These are phyloP conservation scores for Citeromyces nyonsensis DNA, from an alignment of 805 yeast species.

Conservation along the genomic window DNA sequence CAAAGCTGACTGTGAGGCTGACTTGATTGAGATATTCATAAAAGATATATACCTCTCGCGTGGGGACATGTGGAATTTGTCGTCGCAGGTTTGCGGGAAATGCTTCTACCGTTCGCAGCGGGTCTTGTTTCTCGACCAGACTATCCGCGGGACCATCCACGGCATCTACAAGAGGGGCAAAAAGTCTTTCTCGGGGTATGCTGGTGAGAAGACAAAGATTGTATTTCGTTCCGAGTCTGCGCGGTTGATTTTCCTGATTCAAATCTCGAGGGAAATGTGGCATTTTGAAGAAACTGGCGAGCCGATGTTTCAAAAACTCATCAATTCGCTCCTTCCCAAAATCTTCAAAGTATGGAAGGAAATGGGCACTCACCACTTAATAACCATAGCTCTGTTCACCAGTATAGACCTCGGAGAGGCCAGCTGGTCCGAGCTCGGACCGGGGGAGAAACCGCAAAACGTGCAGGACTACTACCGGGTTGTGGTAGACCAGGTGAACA, in stretches of 20 bases:
- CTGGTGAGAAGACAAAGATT: constrained; percentile 61
- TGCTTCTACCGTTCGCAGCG: constrained; percentile 60
- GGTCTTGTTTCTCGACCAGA: constrained; percentile 38
- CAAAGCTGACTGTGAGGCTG: constrained; percentile 45
- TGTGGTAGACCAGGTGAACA: constrained; percentile 88
- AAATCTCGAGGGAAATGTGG: constrained; percentile 94
- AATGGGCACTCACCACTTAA: constrained; percentile 76
- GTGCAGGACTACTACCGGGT: constrained; percentile 77
- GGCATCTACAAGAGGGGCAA: constrained; percentile 53
- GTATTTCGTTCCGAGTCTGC: constrained; percentile 90
- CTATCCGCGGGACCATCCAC: constrained; percentile 49
- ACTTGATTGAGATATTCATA: constrained; percentile 66
- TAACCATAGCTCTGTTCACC: constrained; percentile 80
- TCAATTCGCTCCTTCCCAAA: constrained; percentile 83
- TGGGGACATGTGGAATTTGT: constrained; percentile 86
- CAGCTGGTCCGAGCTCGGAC: constrained; percentile 39
- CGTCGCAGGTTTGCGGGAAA: constrained; percentile 39
- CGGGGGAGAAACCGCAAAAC: constrained; percentile 56
- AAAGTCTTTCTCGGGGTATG: constrained; percentile 58
- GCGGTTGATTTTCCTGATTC: constrained; percentile 66
- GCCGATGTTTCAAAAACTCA: constrained; percentile 80
- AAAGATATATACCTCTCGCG: constrained; percentile 72
- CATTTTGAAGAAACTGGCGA: constrained; percentile 95
- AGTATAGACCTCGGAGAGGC: constrained; percentile 44
- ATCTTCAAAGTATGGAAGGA: constrained; percentile 81